phyloP scores from a whole-genome alignment of 495 filamentous ascomycete genomes.

The Penicillium egyptiacum region DNA sequence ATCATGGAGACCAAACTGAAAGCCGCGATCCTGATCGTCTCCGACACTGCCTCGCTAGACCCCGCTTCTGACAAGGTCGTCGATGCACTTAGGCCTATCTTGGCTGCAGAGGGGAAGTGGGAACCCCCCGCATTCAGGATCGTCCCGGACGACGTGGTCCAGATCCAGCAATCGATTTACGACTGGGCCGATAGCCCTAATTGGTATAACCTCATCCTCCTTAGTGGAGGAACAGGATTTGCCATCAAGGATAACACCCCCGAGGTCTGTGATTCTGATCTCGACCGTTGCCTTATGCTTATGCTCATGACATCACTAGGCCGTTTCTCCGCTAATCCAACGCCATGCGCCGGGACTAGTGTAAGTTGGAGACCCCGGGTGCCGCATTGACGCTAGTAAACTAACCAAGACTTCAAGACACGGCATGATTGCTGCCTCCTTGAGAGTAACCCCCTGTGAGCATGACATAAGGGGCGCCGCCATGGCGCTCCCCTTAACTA shows the following conservation, averaged over 20 bases:
- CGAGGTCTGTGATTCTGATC: slow-evolving; percentile 57
- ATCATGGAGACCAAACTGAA: slow-evolving; percentile 29
- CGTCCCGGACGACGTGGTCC: slow-evolving; percentile 71
- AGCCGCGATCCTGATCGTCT: slow-evolving; percentile 79
- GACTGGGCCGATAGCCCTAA: slow-evolving; percentile 64
- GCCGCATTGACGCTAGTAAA: slow-evolving; percentile 13
- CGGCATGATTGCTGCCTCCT: slow-evolving; percentile 86
- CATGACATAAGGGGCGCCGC: slow-evolving; percentile 23
- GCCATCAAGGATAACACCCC: slow-evolving; percentile 85
- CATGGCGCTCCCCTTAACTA: slow-evolving; percentile 9
- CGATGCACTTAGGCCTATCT: slow-evolving; percentile 62
- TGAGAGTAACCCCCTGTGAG: slow-evolving; percentile 87
- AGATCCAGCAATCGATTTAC: slow-evolving; percentile 72
- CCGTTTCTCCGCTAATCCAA: slow-evolving; percentile 76
- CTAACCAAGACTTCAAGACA: slow-evolving; percentile 56
- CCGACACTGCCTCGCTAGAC: slow-evolving; percentile 86
- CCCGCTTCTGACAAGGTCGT: slow-evolving; percentile 74
- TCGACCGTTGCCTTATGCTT: slow-evolving; percentile 10
- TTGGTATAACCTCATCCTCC: slow-evolving; percentile 72
- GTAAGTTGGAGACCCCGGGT: slow-evolving; percentile 45
- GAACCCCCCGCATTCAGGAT: slow-evolving; percentile 65
- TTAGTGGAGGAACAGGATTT: slow-evolving; percentile 94
- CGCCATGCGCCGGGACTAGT: slow-evolving; percentile 87
- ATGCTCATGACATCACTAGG: slow-evolving; percentile 51
- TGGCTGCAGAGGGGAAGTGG: slow-evolving; percentile 71